These are phyloP conservation scores for Umbelopsis sp. DNA, from an alignment of 192 early-diverging fungal species.

Conservation along the genomic window DNA sequence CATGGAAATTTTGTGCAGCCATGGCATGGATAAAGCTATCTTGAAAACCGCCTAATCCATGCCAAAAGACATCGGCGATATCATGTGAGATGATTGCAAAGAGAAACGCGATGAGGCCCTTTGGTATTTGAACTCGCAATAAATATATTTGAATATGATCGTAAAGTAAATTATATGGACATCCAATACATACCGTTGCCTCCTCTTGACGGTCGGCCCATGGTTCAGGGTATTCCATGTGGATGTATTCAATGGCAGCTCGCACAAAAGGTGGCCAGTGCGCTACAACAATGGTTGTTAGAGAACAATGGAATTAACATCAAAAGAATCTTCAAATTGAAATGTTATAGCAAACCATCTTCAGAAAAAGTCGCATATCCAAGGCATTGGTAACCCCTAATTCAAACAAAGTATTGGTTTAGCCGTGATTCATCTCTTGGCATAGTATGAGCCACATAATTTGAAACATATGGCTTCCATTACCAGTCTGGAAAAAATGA, in stretches of 20 bases:
- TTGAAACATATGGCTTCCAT: not conserved
- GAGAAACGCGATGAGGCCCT: constrained; percentile 63
- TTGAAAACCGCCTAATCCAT: constrained; percentile 53
- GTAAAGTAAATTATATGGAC: not conserved
- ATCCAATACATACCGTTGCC: constrained; percentile 19
- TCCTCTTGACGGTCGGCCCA: constrained; percentile 47
- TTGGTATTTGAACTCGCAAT: not conserved
- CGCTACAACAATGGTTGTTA: constrained; percentile 35
- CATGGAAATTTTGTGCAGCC: constrained; percentile 51
- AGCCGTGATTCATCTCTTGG: not conserved
- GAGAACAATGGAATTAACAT: not conserved
- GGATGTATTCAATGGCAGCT: constrained; percentile 55
- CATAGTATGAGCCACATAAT: not conserved
- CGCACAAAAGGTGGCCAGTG: constrained; percentile 75
- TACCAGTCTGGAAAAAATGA: constrained; percentile 70
- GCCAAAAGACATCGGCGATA: constrained; percentile 71
- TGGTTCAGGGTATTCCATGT: constrained; percentile 53
- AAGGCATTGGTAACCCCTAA: constrained; percentile 61
- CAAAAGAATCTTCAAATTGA: not conserved
- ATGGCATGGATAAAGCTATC: constrained; percentile 62
- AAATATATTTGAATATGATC: not conserved
- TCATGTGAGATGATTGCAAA: constrained; percentile 71
- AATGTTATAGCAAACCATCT: constrained; percentile 35
- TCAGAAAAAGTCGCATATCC: constrained; percentile 43
- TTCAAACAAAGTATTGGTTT: not conserved